Evolutionary conservation across 2,329 filamentous ascomycete species (phyloP).

Genomic region (Aspergillus tubingensis): DNA sequence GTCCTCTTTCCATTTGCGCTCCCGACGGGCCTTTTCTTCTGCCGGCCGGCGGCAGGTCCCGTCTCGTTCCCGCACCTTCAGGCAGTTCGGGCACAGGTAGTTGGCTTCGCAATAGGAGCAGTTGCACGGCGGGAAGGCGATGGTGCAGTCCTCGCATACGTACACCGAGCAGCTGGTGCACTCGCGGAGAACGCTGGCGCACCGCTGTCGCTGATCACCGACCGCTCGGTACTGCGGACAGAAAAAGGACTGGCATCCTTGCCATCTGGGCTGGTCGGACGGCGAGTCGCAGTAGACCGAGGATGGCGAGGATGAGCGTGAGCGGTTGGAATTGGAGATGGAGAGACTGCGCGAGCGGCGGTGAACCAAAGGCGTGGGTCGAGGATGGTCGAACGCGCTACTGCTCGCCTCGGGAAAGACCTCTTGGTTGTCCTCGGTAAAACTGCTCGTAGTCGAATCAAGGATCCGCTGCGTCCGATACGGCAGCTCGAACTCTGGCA

Average conservation of each 20-base stretch:
- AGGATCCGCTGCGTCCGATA: constrained; percentile 32
- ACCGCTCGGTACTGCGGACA: constrained; percentile 46
- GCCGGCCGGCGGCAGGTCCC: constrained; percentile 42
- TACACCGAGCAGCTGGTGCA: constrained; percentile 49
- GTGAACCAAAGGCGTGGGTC: constrained; percentile 22
- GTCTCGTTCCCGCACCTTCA: constrained; percentile 40
- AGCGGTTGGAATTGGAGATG: constrained; percentile 42
- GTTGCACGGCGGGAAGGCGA: constrained; percentile 43
- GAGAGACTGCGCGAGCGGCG: constrained; percentile 41
- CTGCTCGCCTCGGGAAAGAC: constrained; percentile 27
- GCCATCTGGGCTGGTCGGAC: constrained; percentile 43
- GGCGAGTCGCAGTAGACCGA: constrained; percentile 41
- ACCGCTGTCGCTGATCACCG: constrained; percentile 50
- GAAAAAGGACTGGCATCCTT: constrained; percentile 52
- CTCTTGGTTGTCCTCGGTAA: constrained; percentile 37
- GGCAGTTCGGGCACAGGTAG: constrained; percentile 49
- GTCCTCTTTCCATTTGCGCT: constrained; percentile 45
- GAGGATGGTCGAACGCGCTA: constrained; percentile 12
- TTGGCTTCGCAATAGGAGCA: constrained; percentile 48
- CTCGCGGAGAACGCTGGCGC: constrained; percentile 46
- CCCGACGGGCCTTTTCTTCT: constrained; percentile 41
- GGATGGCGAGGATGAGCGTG: constrained; percentile 43
- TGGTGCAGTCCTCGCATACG: constrained; percentile 49
- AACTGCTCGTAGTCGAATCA: constrained; percentile 38
- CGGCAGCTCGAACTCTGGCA: constrained; percentile 31